Evolutionary conservation across 495 filamentous ascomycete species (phyloP).

Genomic region (Hyaloscypha variabilis): DNA sequence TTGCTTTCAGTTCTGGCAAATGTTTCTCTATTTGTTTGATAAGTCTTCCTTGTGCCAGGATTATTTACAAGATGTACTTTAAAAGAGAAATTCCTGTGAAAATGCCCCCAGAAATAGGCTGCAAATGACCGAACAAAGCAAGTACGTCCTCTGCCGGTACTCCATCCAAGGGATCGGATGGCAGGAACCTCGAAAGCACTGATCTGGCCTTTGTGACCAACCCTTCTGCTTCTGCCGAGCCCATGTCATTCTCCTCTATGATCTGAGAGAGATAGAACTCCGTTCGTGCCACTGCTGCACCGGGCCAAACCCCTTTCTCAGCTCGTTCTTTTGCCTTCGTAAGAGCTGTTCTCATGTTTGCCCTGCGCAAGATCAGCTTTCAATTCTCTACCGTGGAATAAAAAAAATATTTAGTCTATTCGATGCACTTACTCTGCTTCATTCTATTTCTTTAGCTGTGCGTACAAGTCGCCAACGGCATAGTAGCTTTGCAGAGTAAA

Average conservation of each 20-base stretch:
- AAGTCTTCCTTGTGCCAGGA: too few relatives aligned
- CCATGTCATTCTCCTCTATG: not conserved
- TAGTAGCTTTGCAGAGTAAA: slow-evolving; percentile 35
- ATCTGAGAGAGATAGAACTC: slow-evolving; percentile 17
- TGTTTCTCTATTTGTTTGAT: too few relatives aligned
- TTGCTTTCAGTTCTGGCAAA: too few relatives aligned
- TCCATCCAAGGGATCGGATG: slow-evolving; percentile 7
- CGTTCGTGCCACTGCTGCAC: slow-evolving; percentile 14
- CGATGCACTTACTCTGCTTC: slow-evolving; percentile 8
- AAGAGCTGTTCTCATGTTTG: slow-evolving; percentile 12
- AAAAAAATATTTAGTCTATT: not conserved
- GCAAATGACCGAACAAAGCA: slow-evolving; percentile 15
- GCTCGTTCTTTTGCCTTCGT: slow-evolving; percentile 1
- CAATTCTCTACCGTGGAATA: not conserved
- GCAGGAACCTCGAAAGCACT: not conserved
- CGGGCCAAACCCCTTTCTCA: slow-evolving; percentile 9
- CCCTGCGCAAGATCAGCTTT: not conserved
- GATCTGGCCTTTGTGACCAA: slow-evolving; percentile 3
- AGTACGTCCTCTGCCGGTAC: slow-evolving; percentile 9
- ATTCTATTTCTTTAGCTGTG: not conserved
- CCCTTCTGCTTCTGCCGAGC: slow-evolving; percentile 4
- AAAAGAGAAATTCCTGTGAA: slow-evolving; percentile 10
- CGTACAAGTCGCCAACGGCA: slow-evolving; percentile 29
- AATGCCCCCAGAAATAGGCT: slow-evolving; percentile 2
- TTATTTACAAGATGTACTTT: slow-evolving; percentile 6